Conservation (phyloP, 495 filamentous ascomycete genomes). For the Stereocaulon alpinum region DNA sequence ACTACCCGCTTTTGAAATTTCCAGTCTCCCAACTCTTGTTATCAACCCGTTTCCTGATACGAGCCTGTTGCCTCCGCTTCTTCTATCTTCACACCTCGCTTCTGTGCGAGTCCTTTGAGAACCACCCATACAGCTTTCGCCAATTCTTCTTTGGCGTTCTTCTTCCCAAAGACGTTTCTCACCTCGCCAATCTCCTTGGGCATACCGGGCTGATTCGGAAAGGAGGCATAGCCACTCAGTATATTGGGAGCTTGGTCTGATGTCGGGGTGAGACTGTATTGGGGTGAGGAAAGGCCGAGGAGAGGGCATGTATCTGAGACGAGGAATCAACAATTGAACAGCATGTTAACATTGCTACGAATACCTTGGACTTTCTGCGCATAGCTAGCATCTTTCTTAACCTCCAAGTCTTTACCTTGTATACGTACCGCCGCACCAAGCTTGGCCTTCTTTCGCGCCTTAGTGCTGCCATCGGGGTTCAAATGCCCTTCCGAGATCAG, state of each 20-base stretch:
- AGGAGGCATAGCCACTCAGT: slow-evolving; percentile 23
- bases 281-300: slow-evolving; percentile 12
- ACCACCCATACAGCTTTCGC: slow-evolving; percentile 28
- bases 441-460: slow-evolving; percentile 14
- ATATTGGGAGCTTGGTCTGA: slow-evolving; percentile 14
- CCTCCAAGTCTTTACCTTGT: slow-evolving; percentile 2
- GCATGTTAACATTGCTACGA: background rate
- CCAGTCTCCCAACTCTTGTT: background rate
- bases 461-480: slow-evolving; percentile 14
- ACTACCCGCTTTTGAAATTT: background rate
- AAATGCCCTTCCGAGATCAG: slow-evolving; percentile 20
- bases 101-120: slow-evolving; percentile 25
- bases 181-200: slow-evolving; percentile 31
- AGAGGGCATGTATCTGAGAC: slow-evolving; percentile 11
- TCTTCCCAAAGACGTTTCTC: slow-evolving; percentile 35
- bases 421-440: slow-evolving; percentile 12
- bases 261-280: slow-evolving; percentile 15
- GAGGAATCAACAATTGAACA: background rate
- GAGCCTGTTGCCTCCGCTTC: slow-evolving; percentile 2
- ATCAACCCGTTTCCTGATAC: background rate
- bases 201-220: slow-evolving; percentile 25
- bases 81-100: slow-evolving; percentile 18
- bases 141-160: slow-evolving; percentile 37
- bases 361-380: slow-evolving; percentile 17
- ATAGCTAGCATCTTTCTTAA: slow-evolving; percentile 12